Base-by-base conservation (phyloP, 2,329 filamentous ascomycete species). In the Tympanopsis confertula region DNA sequence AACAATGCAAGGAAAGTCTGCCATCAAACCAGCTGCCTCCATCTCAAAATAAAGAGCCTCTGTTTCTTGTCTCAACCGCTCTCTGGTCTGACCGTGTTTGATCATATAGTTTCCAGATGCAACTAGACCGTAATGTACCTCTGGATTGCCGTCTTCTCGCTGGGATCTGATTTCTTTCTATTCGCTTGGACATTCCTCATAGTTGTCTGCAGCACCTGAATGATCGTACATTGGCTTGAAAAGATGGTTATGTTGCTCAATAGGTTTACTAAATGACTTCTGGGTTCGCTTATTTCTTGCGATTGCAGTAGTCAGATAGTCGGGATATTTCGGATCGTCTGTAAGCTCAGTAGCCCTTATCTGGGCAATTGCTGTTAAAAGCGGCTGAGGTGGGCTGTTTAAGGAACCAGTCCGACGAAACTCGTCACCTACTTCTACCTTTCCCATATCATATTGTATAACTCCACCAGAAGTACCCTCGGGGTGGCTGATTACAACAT, bases 1-100 rank as follows among this genome's bases (percentile, higher is more conserved):
- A 28, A 28, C 24, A 28, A 28, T 28, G 24, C 24, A 28, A 28
- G 24, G 24, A n/a, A 28, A 28, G 24, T 28, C 24, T 28, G n/a
- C 10, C 24, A 28, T 28, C 24, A 28, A 28, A n/a, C 24, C 24
- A 10, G 24, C 24, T 28, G 24, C 24, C 24, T 28, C 24, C 24
- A 28, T 28, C 24, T 28, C 24, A 28, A 28, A 28, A 28, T n/a
- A 28, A 10, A 28, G 24, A 10, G n/a, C 24, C 24, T n/a, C 24
- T 10, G 24, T 10, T 17, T 36, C 24, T 28, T 28, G 10, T 10
- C 24, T 10, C 10, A 28, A n/a, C n/a, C n/a, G 24, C n/a, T 28
- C 24, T 28, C 24, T 28, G 10, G 24, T 28, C 10, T n/a, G 24
- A 28, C 24, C 24, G 24, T 28, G 24, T 28, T 28, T 28, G 24